Evolutionary conservation across 2,329 filamentous ascomycete species (phyloP).

Genomic region (Ascochyta rabiei): DNA sequence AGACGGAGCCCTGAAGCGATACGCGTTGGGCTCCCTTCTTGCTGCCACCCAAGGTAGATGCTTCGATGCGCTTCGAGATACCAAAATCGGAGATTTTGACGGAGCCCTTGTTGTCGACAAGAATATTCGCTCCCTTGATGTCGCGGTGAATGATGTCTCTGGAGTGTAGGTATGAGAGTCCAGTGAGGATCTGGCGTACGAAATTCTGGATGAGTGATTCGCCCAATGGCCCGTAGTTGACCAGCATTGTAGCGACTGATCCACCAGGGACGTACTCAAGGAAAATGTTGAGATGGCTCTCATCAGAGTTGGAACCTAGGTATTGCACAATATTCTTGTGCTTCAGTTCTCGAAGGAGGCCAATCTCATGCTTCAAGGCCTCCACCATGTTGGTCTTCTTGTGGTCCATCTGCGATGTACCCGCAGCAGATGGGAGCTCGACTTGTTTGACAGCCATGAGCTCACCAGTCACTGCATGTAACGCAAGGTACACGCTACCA

Average conservation of each 20-base stretch:
- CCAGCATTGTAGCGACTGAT: constrained; percentile 97
- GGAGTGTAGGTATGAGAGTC: constrained; percentile 90
- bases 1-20: constrained; percentile 94
- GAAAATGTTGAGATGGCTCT: constrained; percentile 97
- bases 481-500: constrained; percentile 90
- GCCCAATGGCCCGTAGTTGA: constrained; percentile 93
- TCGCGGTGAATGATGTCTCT: constrained; percentile 97
- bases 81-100: constrained; percentile 99
- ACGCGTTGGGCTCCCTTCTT: constrained; percentile 55
- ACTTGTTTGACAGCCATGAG: constrained; percentile 99
- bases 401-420: constrained; percentile 74
- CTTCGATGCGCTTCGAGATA: constrained; percentile 97
- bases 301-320: constrained; percentile 89
- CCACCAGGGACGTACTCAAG: constrained; percentile 97
- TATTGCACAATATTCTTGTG: constrained; percentile 99
- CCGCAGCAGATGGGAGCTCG: constrained; percentile 81
- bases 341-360: constrained; percentile 88
- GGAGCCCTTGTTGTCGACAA: constrained; percentile 97
- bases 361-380: constrained; percentile 94
- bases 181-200: constrained; percentile 91
- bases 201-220: constrained; percentile 96
- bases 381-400: constrained; percentile 99
- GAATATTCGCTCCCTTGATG: constrained; percentile 98
- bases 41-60: constrained; percentile 69
- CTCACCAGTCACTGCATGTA: constrained; percentile 95